phyloP scores from a whole-genome alignment of 495 filamentous ascomycete genomes.

The Letharia columbiana region DNA sequence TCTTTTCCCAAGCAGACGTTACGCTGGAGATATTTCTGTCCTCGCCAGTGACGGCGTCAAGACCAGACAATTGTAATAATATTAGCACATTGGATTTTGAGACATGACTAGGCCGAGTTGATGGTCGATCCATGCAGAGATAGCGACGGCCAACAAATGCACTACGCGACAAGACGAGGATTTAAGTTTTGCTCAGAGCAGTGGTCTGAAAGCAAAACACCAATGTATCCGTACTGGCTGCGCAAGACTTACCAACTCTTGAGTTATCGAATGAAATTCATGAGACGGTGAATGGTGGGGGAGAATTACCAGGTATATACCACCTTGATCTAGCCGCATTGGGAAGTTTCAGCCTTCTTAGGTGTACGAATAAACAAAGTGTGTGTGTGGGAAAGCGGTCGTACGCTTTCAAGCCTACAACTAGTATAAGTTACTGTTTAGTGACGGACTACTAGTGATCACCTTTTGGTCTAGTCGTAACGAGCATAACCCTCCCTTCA shows the following conservation, averaged over 20 bases:
- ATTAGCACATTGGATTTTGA: not conserved
- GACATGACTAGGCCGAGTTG: not conserved
- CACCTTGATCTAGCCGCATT: no score
- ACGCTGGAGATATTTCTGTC: constrained; percentile 1
- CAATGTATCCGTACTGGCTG: not conserved
- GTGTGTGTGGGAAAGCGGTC: no score
- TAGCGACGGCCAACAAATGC: not conserved
- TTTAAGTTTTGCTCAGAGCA: not conserved
- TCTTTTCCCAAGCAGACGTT: not conserved
- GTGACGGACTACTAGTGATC: no score
- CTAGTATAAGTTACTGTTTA: no score
- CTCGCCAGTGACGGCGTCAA: not conserved
- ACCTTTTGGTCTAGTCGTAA: no score
- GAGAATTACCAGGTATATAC: no score
- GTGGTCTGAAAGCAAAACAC: not conserved
- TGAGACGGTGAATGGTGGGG: not conserved
- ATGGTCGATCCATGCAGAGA: not conserved
- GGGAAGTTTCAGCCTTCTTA: no score
- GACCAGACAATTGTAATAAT: not conserved
- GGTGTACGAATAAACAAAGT: no score
- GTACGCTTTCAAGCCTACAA: no score
- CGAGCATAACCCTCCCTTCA: no score
- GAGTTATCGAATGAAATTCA: not conserved
- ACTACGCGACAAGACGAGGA: not conserved
- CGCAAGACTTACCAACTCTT: not conserved